Conservation (phyloP, 73 alveolate species). For the Stentor roeselii region DNA sequence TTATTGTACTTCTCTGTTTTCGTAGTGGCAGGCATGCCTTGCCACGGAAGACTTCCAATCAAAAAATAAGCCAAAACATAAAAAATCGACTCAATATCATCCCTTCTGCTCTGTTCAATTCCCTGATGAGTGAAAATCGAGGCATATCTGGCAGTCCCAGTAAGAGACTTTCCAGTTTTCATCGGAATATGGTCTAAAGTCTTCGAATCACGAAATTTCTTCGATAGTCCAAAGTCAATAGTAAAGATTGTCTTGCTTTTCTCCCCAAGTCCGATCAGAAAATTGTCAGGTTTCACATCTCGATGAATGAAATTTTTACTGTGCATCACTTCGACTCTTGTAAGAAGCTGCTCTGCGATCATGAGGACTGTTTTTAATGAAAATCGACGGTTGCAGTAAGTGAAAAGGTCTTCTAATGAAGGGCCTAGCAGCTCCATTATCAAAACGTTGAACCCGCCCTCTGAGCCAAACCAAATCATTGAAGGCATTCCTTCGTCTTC, state of each 20-base stretch:
- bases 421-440: conserved; percentile 72
- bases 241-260: conserved; percentile 29
- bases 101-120: conserved; percentile 66
- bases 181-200: conserved; percentile 31
- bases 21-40: background rate
- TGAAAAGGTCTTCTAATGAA: conserved; percentile 57
- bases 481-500: too few species aligned
- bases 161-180: conserved; percentile 32
- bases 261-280: conserved; percentile 32
- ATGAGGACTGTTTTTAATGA: conserved; percentile 64
- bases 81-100: conserved; percentile 64
- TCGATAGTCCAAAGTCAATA: conserved; percentile 39
- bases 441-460: conserved; percentile 63
- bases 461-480: conserved; percentile 75
- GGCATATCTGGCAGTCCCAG: conserved; percentile 76
- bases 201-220: conserved; percentile 5
- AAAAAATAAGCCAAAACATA: conserved; percentile 60
- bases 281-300: conserved; percentile 76
- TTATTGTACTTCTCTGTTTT: conserved; percentile 26
- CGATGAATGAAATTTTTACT: conserved; percentile 58
- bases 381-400: conserved; percentile 36
- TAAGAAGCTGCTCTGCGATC: conserved; percentile 63
- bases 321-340: conserved; percentile 61
- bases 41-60: conserved; percentile 37
- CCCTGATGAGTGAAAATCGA: conserved; percentile 73